phyloP scores from a whole-genome alignment of 2,329 filamentous ascomycete species.

The Podosphaera aphanis region DNA sequence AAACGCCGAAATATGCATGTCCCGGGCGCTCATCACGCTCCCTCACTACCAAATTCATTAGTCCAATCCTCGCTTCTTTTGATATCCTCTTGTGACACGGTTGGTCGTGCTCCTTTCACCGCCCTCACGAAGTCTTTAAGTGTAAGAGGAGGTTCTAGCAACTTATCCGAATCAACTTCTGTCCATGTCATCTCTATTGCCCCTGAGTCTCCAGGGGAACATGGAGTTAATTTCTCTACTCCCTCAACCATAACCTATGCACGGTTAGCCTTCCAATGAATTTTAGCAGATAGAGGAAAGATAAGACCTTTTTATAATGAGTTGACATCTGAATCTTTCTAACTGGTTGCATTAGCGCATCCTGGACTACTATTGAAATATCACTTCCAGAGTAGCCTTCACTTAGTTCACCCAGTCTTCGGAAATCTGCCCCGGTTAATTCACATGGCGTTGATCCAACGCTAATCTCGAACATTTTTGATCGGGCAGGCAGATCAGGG shows the following conservation, averaged over 20 bases:
- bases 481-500: constrained; percentile 66
- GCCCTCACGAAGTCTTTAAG: constrained; percentile 88
- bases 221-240: constrained; percentile 54
- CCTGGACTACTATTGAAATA: constrained; percentile 86
- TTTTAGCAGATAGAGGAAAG: no score
- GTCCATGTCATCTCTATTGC: constrained; percentile 90
- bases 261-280: background rate
- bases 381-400: constrained; percentile 93
- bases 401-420: constrained; percentile 54
- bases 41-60: constrained; percentile 83
- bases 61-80: constrained; percentile 80
- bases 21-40: constrained; percentile 17
- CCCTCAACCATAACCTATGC: constrained; percentile 45
- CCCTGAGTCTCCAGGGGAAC: constrained; percentile 70
- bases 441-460: constrained; percentile 85
- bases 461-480: constrained; percentile 62
- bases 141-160: constrained; percentile 66
- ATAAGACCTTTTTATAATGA: constrained; percentile 82
- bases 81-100: constrained; percentile 71
- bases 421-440: constrained; percentile 54
- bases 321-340: constrained; percentile 92
- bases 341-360: constrained; percentile 91
- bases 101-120: constrained; percentile 68
- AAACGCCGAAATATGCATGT: background rate
- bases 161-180: constrained; percentile 57